Base-by-base conservation (phyloP, 352 stramenopile genomes). In the Phytophthora rubi region DNA sequence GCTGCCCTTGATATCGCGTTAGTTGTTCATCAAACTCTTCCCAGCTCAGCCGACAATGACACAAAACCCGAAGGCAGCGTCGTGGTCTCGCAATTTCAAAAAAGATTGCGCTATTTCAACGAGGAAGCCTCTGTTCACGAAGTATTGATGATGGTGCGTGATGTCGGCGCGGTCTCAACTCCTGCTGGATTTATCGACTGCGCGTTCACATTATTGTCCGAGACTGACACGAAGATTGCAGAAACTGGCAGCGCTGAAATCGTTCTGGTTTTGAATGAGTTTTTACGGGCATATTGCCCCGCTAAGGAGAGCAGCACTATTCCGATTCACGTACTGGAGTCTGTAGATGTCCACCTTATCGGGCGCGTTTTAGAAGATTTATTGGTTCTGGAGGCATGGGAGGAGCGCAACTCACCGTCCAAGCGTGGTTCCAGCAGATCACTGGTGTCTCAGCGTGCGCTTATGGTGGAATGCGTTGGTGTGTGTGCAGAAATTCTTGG, bases 311-410 rank as follows among this genome's bases (percentile, higher is more conserved):
- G 7, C 32, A 39, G 9, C 47, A 45, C 5, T 13, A 48, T 5
- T 45, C 45, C 28, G 8, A 37, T 35, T 56, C 42, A 58, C 7
- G 21, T 8, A 13, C n/a, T 48, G 8, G 53, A 59, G 12, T 28
- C 16, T n/a, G 57, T 91, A 18, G 76, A 88, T 57, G 62, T 93
- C 4, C 80, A 94, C 51, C 71, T 94, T 6, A 76, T 93, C 28
- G 88, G 86, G 3, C 86, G 86, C 15, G 69, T 95, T 44, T 60
- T 95, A n/a, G 86, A 95, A 33, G 85, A 94, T 53, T 62, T 96
- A 7, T 71, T 95, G 12, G 60, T 58, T 26, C 64, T 92, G 6
- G 67, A 85, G 3, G 65, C 57, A 28, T 91, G 85, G 83, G 65
- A 68, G 42, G 72, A 85, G 33, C 66, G 75, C 32, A 45, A 18